Base-by-base conservation (phyloP, 176 grass and related monocot genomes). In the Poa annua region DNA sequence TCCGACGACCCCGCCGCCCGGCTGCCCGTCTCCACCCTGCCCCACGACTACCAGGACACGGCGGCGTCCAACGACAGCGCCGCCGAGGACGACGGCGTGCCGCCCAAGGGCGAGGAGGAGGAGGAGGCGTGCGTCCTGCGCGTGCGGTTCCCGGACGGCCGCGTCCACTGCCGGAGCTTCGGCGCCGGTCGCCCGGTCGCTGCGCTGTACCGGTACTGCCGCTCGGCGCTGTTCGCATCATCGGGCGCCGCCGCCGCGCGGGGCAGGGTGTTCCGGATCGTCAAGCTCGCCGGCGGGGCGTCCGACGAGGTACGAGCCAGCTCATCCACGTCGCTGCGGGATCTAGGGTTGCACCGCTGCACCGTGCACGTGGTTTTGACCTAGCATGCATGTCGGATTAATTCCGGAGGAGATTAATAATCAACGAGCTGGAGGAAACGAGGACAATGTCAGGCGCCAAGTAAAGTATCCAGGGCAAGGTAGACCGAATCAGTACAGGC, bases 151-250 rank as follows among this genome's bases (percentile, higher is more conserved):
- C 75, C 55, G 7, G 75, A 61, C 54, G 54, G 36, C 19, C 54
- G 36, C 53, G 53, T 45, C 13, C 3, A 1, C 12, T 73, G 44
- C 44, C 49, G 14, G 70, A 73, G 44, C 44, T 78, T 78, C 21
- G n/a, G 36, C 54, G 75, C 75, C n/a, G 7, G 20, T 1, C 75
- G 54, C 11, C 36, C 54, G 13, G 38, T 16, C 35, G 21, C 75
- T 6, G 6, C 54, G 75, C 75, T 77, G n/a, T 77, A 60, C 75
- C 35, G 35, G 12, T 77, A 77, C 53, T 77, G 75, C 53, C 53
- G 12, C 35, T 24, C 75, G 7, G 53, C 24, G 54, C n/a, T 59
- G 2, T 7, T 38, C n/a, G 54, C 12, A 0, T 19, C 12, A 0
- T 19, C 2, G 2, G 13, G 75, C 35, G 35, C 34, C 14, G n/a